Conservation (phyloP, 1,284 basidiomycete genomes). For the Leccinum fallax region DNA sequence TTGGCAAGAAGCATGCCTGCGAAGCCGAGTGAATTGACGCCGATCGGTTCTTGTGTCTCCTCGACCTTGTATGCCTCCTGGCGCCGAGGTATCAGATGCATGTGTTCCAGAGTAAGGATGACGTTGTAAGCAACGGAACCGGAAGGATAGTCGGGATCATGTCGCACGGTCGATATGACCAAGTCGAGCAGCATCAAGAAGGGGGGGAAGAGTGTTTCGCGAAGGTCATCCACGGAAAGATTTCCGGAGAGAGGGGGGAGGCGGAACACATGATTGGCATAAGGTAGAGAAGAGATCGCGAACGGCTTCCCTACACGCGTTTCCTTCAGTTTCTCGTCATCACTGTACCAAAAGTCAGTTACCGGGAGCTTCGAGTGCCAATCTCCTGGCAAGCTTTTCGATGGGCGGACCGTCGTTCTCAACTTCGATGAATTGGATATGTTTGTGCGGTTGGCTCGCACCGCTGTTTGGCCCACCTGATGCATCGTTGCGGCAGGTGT, state of each 20-base stretch:
- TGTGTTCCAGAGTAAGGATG: slow-evolving; percentile 79
- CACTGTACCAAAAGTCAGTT: not conserved
- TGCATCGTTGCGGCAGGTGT: not conserved
- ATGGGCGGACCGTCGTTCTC: slow-evolving; percentile 68
- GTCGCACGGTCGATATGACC: slow-evolving; percentile 72
- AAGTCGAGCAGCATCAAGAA: slow-evolving; percentile 81
- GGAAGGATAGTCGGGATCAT: slow-evolving; percentile 58
- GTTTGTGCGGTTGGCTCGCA: slow-evolving; percentile 87
- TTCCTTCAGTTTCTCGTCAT: slow-evolving; percentile 13
- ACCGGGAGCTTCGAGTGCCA: slow-evolving; percentile 53
- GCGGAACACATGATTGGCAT: slow-evolving; percentile 78
- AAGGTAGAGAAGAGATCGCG: slow-evolving; percentile 65
- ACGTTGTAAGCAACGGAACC: slow-evolving; percentile 81
- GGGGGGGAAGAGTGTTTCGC: slow-evolving; percentile 57
- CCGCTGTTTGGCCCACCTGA: slow-evolving; percentile 79
- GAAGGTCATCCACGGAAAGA: slow-evolving; percentile 50
- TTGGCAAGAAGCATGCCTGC: slow-evolving; percentile 85
- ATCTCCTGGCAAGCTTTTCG: slow-evolving; percentile 64
- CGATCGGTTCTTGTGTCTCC: slow-evolving; percentile 56
- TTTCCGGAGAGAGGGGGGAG: slow-evolving; percentile 54
- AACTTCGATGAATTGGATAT: slow-evolving; percentile 77
- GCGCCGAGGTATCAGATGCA: slow-evolving; percentile 80
- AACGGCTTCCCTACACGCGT: slow-evolving; percentile 66
- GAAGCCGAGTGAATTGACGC: slow-evolving; percentile 85
- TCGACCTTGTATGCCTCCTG: slow-evolving; percentile 54